Percentiles rank a stretch among this genome's conserved stretches.
Evolutionary conservation across 177 flowering plant genomes (phyloP).

Genomic region (Vitis hybrid): DNA sequence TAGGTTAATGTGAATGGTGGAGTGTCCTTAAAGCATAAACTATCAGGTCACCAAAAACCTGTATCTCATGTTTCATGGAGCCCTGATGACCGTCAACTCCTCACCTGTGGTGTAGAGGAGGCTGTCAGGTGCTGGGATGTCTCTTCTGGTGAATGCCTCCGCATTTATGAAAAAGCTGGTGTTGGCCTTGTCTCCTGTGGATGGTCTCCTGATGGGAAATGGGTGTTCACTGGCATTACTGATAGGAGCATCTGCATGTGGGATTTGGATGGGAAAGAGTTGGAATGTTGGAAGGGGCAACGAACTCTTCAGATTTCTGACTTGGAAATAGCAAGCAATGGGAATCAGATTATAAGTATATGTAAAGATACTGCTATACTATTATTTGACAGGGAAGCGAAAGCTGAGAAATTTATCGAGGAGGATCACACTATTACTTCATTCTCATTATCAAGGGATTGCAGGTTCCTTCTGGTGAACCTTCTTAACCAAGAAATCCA

Average conservation of each 20-base stretch:
- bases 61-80: conserved; percentile 68
- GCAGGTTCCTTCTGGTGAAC: conserved; percentile 67
- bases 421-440: conserved; percentile 73
- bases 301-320: conserved; percentile 67
- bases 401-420: conserved; percentile 54
- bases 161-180: conserved; percentile 64
- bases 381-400: conserved; percentile 61
- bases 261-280: conserved; percentile 83
- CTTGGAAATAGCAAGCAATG: conserved; percentile 74
- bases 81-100: conserved; percentile 70
- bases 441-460: conserved; percentile 81
- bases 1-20: conserved; percentile 61
- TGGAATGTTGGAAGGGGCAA: conserved; percentile 82
- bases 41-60: conserved; percentile 73
- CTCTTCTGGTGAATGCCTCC: conserved; percentile 72
- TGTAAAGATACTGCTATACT: conserved; percentile 56
- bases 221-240: conserved; percentile 58
- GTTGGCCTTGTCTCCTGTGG: conserved; percentile 69
- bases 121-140: conserved; percentile 80
- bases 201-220: conserved; percentile 81
- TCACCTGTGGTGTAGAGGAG: conserved; percentile 89
- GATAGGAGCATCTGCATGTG: conserved; percentile 89
- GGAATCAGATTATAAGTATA: conserved; percentile 63
- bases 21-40: conserved; percentile 51
- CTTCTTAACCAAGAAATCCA: conserved; percentile 84